These are phyloP conservation scores for Alternaria brassicae DNA, from an alignment of 2,329 filamentous ascomycete genomes.

Conservation along the genomic window DNA sequence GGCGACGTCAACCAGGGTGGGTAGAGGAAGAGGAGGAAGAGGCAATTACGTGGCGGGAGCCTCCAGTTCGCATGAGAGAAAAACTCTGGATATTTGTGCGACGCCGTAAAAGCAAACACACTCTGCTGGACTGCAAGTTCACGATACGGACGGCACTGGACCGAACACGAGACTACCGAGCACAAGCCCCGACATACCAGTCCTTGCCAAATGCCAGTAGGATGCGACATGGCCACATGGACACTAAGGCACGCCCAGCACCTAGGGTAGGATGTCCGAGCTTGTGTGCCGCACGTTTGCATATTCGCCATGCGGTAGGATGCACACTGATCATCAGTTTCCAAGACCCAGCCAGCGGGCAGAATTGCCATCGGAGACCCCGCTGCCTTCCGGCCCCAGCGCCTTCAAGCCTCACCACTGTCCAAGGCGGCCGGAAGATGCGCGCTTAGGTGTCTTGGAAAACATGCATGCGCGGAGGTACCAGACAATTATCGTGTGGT, in stretches of 20 bases:
- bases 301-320: conserved; percentile 6
- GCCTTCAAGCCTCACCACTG: conserved; percentile 20
- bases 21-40: not conserved
- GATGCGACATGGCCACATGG: not conserved
- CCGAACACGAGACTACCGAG: conserved; percentile 9
- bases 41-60: not conserved
- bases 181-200: conserved; percentile 2
- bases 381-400: conserved; percentile 10
- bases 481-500: conserved; percentile 15
- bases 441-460: conserved; percentile 33
- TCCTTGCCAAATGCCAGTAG: conserved; percentile 4
- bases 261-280: conserved; percentile 15
- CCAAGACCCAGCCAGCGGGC: conserved; percentile 11
- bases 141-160: conserved; percentile 5
- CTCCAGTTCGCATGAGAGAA: not conserved
- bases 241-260: conserved; percentile 25
- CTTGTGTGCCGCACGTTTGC: conserved; percentile 17
- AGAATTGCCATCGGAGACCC: conserved; percentile 21
- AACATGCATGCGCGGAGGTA: conserved; percentile 21
- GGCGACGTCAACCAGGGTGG: conserved; percentile 4
- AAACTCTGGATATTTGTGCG: not conserved
- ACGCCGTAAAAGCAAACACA: conserved; percentile 3
- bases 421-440: conserved; percentile 35
- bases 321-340: not conserved
- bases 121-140: not conserved